Base-by-base conservation (phyloP, 345 rosid species). In the Rhodamnia rubescens region DNA sequence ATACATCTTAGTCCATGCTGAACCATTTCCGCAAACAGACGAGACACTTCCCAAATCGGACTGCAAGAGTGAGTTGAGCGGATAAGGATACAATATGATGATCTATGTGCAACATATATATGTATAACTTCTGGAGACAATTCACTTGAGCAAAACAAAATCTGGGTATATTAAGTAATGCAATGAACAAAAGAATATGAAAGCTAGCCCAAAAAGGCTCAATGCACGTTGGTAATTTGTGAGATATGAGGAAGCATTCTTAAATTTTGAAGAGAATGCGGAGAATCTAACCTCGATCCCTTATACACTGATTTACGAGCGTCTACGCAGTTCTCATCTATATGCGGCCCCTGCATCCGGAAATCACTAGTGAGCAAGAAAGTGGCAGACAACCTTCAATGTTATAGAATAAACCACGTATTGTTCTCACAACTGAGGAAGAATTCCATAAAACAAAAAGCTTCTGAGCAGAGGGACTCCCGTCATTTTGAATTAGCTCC, bases 1-100 rank as follows among this genome's bases (percentile, higher is more conserved):
- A 97, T 95, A 92, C 99, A 95, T 29, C 97, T 97, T 85, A 95
- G 93, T 84, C 97, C 98, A 91, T 97, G 99, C 89, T 95, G 98
- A 89, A 95, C 92, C 98, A 97, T 95, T 92, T 97, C 99, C 21
- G 98, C 97, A 52, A 95, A 94, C 85, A 95, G 96, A 91, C 88
- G 87, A 52, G 98, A 89, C 82, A 95, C 91, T 89, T 95, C 97
- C 80, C 91, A 91, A 84, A 93, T 90, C 84, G 99, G 98, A 86
- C 98, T 97, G 96, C 81, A 89, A 85, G 85, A 74, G 87, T 54
- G 85, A 52, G 87, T 50, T 85, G 81, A 82, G 69, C 7, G 40
- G 54, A 69, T 44, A 49, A 22, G 85, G 49, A 58, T 61, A 26
- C 26, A 85, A 55, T 82, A 58, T 36, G 12, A 64, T 69, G 24